Evolutionary conservation across 345 rosid species (phyloP).

Genomic region (Microcos paniculata): DNA sequence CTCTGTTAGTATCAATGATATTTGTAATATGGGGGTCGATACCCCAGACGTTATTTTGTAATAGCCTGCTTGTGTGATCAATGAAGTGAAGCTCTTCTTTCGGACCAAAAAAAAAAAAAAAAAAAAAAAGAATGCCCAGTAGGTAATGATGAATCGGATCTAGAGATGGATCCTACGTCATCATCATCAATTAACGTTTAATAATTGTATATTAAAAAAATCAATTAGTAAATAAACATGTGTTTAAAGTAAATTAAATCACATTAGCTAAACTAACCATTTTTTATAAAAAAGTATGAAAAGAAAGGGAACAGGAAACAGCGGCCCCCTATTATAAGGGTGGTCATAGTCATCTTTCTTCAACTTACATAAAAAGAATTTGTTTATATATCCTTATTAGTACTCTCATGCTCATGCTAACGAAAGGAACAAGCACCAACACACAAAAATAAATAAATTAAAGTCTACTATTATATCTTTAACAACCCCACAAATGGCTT

Average conservation of each 20-base stretch:
- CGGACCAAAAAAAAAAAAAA: no score
- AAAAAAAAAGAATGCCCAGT: not conserved
- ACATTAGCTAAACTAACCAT: not conserved
- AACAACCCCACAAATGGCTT: not conserved
- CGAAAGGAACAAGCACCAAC: slow-evolving; percentile 9
- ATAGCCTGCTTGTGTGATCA: no score
- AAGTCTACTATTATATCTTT: not conserved
- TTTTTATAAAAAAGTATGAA: not conserved
- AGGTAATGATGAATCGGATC: not conserved
- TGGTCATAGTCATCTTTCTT: slow-evolving; percentile 5
- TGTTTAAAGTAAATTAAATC: not conserved
- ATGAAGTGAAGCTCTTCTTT: no score
- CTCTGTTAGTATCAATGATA: no score
- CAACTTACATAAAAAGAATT: not conserved
- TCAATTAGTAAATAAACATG: not conserved
- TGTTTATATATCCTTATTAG: not conserved
- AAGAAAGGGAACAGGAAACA: not conserved
- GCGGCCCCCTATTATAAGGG: not conserved
- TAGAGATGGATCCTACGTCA: not conserved
- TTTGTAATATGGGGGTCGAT: no score
- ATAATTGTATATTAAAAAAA: not conserved
- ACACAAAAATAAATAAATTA: not conserved
- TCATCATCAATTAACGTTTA: not conserved
- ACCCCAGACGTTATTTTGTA: no score
- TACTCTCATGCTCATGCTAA: not conserved